Evolutionary conservation across 2,329 filamentous ascomycete species (phyloP).

Genomic region (Fusarium pseudonygamai): DNA sequence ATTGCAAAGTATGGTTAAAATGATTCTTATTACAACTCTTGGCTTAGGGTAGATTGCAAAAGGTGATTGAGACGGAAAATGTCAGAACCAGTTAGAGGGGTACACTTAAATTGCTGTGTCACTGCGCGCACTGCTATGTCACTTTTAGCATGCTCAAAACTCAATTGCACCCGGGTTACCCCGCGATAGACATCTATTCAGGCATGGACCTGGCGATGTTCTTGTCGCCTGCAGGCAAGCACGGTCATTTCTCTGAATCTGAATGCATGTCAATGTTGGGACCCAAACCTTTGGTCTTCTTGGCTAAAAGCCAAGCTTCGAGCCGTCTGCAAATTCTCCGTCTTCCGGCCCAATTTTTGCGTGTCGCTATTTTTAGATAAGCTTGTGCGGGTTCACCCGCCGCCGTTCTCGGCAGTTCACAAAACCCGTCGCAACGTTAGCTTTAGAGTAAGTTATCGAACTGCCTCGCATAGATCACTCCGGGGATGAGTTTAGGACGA

Average conservation of each 20-base stretch:
- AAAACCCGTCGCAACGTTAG: no score
- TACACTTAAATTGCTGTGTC: accelerated
- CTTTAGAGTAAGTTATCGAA: no score
- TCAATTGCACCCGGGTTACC: accelerated
- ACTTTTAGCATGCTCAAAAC: accelerated
- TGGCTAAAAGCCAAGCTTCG: not conserved
- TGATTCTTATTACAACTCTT: accelerated
- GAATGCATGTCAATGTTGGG: not conserved
- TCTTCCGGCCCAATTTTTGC: not conserved
- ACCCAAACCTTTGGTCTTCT: not conserved
- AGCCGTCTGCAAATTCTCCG: not conserved
- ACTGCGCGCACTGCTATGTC: accelerated
- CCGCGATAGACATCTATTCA: not conserved
- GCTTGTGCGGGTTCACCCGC: not conserved
- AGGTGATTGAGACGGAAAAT: accelerated
- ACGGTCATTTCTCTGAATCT: accelerated
- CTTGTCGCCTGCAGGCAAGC: accelerated
- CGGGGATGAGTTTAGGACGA: no score
- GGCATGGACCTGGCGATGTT: accelerated
- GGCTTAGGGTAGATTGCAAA: not conserved
- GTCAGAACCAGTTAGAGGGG: accelerated
- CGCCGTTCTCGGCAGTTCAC: not conserved
- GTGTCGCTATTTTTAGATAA: not conserved
- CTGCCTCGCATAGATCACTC: no score
- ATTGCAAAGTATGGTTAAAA: not conserved